Conservation (phyloP, 345 rosid species). For the Eutrema heterophyllum region DNA sequence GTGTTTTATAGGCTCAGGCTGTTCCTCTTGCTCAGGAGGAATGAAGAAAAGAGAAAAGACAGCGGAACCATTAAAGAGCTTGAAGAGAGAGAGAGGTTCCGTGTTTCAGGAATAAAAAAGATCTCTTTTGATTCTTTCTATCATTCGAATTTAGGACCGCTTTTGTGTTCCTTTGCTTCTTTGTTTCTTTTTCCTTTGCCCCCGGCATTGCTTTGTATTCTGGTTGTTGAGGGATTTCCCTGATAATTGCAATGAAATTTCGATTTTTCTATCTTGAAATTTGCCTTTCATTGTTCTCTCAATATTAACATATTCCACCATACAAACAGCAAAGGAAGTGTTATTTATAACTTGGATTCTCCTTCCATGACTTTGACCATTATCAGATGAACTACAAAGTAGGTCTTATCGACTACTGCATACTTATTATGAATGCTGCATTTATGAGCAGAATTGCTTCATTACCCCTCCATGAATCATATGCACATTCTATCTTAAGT, state of each 20-base stretch:
- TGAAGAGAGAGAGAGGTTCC: slow-evolving; percentile 9
- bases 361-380: not conserved
- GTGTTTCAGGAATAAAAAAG: slow-evolving; percentile 16
- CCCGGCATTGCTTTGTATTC: slow-evolving; percentile 17
- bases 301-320: not conserved
- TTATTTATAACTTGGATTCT: not conserved
- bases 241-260: slow-evolving; percentile 11
- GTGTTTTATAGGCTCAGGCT: slow-evolving; percentile 25
- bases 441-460: not conserved
- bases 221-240: slow-evolving; percentile 12
- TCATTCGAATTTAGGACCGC: not conserved
- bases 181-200: not conserved
- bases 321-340: not conserved
- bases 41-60: slow-evolving; percentile 14
- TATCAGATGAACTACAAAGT: not conserved
- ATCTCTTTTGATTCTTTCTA: slow-evolving; percentile 24
- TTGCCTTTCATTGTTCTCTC: not conserved
- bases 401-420: not conserved
- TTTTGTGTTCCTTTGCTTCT: slow-evolving; percentile 25
- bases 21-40: slow-evolving; percentile 33
- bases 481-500: not conserved
- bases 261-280: not conserved
- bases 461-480: not conserved
- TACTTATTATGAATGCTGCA: not conserved
- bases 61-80: slow-evolving; percentile 1